Evolutionary conservation across 441 rosid species (phyloP).

Genomic region (Cnidoscolus chayamansa): DNA sequence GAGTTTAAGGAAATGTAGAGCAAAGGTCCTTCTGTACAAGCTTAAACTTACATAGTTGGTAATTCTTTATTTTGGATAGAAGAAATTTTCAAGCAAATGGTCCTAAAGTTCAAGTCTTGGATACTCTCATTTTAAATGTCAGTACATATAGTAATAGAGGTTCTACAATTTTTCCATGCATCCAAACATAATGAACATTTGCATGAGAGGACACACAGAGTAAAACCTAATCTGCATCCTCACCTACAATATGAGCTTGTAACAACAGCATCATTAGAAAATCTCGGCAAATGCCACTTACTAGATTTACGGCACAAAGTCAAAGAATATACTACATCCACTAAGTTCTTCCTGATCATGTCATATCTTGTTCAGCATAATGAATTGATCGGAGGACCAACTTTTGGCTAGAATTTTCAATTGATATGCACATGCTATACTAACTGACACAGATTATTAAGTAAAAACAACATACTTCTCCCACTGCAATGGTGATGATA

Average conservation of each 20-base stretch:
- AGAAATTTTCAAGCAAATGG: neutral
- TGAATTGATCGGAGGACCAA: neutral
- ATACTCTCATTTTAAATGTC: neutral
- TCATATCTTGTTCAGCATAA: conserved; percentile 2
- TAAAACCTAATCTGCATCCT: neutral
- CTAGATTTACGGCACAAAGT: neutral
- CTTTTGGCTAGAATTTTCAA: neutral
- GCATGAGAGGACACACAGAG: neutral
- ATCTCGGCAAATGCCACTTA: neutral
- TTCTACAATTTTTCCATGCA: too few relatives aligned
- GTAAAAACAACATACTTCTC: conserved; percentile 62
- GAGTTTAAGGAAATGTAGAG: neutral
- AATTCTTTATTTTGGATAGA: neutral
- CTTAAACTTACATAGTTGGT: neutral
- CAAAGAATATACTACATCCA: conserved; percentile 4
- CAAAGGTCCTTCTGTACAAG: neutral
- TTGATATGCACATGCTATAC: neutral
- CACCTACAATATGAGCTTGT: neutral
- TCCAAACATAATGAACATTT: neutral
- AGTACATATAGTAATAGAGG: neutral
- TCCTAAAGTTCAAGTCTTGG: neutral
- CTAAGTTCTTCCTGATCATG: neutral
- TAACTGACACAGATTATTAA: conserved; percentile 11
- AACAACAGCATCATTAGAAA: neutral
- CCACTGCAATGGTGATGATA: conserved; percentile 67